Conservation (phyloP, 1,284 basidiomycete genomes). For the Schizophyllum amplum region DNA sequence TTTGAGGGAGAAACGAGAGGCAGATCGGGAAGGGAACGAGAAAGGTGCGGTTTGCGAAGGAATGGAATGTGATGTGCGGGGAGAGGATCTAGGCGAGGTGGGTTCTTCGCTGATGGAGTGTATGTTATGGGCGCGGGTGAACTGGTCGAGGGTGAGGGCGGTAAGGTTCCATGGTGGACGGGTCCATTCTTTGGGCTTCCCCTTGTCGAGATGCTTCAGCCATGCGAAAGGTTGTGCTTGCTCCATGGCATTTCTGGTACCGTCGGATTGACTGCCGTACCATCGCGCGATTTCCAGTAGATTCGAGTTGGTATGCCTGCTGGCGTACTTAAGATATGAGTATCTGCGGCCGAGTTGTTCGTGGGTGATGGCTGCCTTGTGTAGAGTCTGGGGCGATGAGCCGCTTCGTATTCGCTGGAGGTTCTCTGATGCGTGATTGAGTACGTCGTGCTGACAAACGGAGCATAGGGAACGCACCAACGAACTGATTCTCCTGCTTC, state of each 20-base stretch:
- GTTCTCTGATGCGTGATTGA: constrained; percentile 35
- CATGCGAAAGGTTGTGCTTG: constrained; percentile 61
- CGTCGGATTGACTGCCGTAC: constrained; percentile 41
- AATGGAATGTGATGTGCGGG: constrained; percentile 27
- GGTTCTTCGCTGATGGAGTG: constrained; percentile 33
- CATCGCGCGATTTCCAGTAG: constrained; percentile 46
- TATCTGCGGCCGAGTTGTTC: constrained; percentile 62
- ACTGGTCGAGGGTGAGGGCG: constrained; percentile 61
- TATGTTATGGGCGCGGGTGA: constrained; percentile 30
- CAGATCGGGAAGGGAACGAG: neutral
- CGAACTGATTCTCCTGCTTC: constrained; percentile 33
- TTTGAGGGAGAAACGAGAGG: too few relatives aligned
- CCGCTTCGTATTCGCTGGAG: constrained; percentile 42
- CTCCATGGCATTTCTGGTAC: constrained; percentile 41
- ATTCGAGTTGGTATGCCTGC: constrained; percentile 29
- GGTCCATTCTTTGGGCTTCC: constrained; percentile 19
- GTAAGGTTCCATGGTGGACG: constrained; percentile 55
- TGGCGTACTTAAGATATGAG: constrained; percentile 33
- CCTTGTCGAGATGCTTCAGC: constrained; percentile 56
- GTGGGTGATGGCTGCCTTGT: constrained; percentile 59
- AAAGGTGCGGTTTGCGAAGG: constrained; percentile 11
- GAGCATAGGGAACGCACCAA: constrained; percentile 26
- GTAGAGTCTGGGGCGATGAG: constrained; percentile 42
- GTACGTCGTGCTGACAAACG: neutral
- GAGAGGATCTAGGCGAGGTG: constrained; percentile 19